A percentile compares a stretch with the other conserved stretches of the same genome.
These are phyloP conservation scores for Leccinum fallax DNA, from an alignment of 1,284 basidiomycete genomes.

Conservation along the genomic window DNA sequence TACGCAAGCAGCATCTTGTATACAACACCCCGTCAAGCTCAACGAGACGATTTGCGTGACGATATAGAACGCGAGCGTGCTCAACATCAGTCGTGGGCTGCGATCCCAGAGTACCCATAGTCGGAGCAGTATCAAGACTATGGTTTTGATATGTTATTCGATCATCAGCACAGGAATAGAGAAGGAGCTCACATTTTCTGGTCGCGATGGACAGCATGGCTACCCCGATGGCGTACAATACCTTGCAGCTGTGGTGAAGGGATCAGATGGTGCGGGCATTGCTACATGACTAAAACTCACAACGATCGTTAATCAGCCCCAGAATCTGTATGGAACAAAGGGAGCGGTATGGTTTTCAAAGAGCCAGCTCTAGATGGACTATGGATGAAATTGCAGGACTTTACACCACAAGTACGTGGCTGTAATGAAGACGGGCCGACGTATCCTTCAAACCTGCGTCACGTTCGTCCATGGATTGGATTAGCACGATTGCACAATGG, in stretches of 20 bases:
- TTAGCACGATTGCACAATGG: too few relatives aligned
- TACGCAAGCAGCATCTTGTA: constrained; percentile 36
- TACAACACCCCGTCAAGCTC: constrained; percentile 31
- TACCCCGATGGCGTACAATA: constrained; percentile 37
- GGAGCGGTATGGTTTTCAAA: background rate
- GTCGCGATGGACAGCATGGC: constrained; percentile 38
- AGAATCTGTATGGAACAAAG: background rate
- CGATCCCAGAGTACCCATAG: constrained; percentile 47
- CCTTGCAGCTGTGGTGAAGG: constrained; percentile 37
- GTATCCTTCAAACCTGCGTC: too few relatives aligned
- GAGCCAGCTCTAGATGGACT: too few relatives aligned
- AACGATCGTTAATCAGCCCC: constrained; percentile 7
- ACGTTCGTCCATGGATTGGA: too few relatives aligned
- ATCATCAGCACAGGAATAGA: constrained; percentile 1
- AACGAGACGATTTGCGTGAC: constrained; percentile 35
- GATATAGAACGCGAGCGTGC: constrained; percentile 38
- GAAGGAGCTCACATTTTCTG: constrained; percentile 40
- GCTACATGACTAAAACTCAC: constrained; percentile 13
- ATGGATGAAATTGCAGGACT: too few relatives aligned
- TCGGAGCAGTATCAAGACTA: constrained; percentile 42
- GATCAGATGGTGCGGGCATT: background rate
- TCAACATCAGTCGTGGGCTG: constrained; percentile 35
- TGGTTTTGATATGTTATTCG: background rate
- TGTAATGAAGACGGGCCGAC: too few relatives aligned
- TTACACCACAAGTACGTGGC: constrained; percentile 36